Evolutionary conservation across 169 alveolate genomes (phyloP), one percentile per base, ranked within the genome.

Genomic region (Plasmodium inui): DNA sequence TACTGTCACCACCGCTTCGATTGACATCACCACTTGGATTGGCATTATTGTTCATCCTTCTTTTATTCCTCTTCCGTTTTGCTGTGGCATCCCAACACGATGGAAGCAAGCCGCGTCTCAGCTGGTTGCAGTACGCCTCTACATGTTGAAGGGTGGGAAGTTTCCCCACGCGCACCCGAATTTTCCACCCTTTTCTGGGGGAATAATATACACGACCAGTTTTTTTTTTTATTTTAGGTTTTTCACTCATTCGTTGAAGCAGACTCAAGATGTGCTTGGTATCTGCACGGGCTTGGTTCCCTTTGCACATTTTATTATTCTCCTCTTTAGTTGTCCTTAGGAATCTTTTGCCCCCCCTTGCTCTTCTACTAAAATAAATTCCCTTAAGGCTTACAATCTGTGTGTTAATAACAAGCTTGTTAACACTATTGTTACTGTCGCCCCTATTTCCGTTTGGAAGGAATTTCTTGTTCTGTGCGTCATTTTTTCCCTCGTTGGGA

Each of bases 351-450:
- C 46, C 34, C 19, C 22, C 72, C n/a, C 28, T 28, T 9, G 57
- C 8, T 44, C 12, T 19, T 85, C 34, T 55, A 26, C 83, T 28
- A 79, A 37, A 67, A 50, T 61, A 78, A 70, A 91, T 72, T 30
- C 55, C 19, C 39, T 50, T 71, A 17, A 91, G 84, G 78, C 92
- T 81, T n/a, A 91, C 85, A 28, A 91, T 78, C 57, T 82, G 83
- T 71, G 95, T 91, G 61, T 91, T 82, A 19, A 82, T 72, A 72
- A 91, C 84, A 22, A 91, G 67, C 46, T 71, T 91, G 37, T 79
- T 89, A 39, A 89, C 55, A 79, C 82, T 70, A 70, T 7, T 34
- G 39, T 32, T 37, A 10, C 30, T 26, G 3, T 44, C 93, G 12
- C 22, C 53, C 34, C 37, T 6, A 3, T 76, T 19, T 32, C 70